Conservation (phyloP, 2,329 filamentous ascomycete species). For the Geosmithia morbida region DNA sequence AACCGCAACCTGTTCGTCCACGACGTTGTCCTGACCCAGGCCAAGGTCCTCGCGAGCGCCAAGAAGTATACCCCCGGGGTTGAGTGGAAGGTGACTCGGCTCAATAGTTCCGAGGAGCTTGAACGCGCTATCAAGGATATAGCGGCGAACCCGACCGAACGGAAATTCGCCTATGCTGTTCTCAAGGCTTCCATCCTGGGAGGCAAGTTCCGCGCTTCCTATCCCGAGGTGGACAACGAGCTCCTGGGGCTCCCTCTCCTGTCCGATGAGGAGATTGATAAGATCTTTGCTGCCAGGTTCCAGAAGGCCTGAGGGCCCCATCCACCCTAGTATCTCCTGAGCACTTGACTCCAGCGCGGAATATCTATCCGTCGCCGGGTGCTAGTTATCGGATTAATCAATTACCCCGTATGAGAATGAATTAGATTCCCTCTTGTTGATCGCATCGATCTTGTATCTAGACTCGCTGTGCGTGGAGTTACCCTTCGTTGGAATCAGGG, state of each 20-base stretch:
- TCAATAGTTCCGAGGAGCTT: constrained; percentile 1
- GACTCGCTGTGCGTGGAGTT: no score
- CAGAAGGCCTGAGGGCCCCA: constrained; percentile 5
- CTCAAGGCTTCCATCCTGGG: background rate
- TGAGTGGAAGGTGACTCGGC: constrained; percentile 21
- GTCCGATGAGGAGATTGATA: constrained; percentile 16
- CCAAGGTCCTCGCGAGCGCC: constrained; percentile 19
- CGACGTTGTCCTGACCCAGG: constrained; percentile 23
- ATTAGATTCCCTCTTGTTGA: no score
- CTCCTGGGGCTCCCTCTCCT: constrained; percentile 6
- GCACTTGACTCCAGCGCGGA: no score
- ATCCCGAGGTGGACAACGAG: constrained; percentile 1
- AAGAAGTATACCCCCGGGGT: constrained; percentile 27
- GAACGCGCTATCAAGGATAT: background rate
- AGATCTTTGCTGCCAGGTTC: constrained; percentile 5
- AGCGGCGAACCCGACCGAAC: background rate
- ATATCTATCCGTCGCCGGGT: no score
- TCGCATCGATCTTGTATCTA: no score
- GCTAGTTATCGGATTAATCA: no score
- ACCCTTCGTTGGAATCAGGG: no score
- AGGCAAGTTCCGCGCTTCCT: background rate
- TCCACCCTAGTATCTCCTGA: no score
- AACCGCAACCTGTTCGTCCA: constrained; percentile 26
- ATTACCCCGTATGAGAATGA: no score
- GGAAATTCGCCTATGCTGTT: background rate